Evolutionary conservation across 2,329 filamentous ascomycete genomes (phyloP), one percentile per base, ranked within the genome.

Genomic region (Cordyceps fumosorosea): DNA sequence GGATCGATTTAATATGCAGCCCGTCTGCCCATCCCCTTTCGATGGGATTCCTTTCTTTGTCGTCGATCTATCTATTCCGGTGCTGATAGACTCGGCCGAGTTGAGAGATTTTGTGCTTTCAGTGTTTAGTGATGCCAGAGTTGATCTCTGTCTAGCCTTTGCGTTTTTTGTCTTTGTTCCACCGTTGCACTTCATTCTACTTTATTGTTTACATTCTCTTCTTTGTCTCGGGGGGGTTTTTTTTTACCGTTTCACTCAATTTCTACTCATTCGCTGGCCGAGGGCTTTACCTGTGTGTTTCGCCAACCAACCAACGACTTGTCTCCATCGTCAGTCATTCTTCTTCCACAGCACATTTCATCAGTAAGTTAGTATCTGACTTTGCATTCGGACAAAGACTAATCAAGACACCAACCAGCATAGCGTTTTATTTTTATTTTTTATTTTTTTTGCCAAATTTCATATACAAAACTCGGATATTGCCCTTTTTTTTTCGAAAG

Each of bases 261-360:
- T 51, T 56, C 53, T 48, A 63, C 61, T 64, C 53, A 55, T 64
- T 64, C 58, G 62, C 64, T 65, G 64, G 64, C 59, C 64, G 62
- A 61, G 54, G 61, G 24, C 50, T 7, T 24, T 14, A 3, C 18
- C 10, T 29, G 32, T 26, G 8, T 58, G 12, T 37, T 29, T 34
- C 14, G 44, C 8, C 32, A 50, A 51, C 18, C 40, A 47, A 58
- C 18, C 40, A 47, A 22, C 55, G 7, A 50, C 34, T 37, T 37
- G 34, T 37, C 34, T 12, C 7, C 10, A n/a, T 12, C 10, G 14
- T 20, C 29, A 14, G 6, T 32, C 29, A 32, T 32, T 5, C 29
- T 5, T 32, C 29, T 8, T 5, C 29, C 29, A 32, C 29, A 32
- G 29, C 4, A 11, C 11, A 37, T 12, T 12, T 37, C 3, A 7